These are phyloP conservation scores for Talaromyces sp. DNA, from an alignment of 2,329 filamentous ascomycete genomes.

Conservation along the genomic window DNA sequence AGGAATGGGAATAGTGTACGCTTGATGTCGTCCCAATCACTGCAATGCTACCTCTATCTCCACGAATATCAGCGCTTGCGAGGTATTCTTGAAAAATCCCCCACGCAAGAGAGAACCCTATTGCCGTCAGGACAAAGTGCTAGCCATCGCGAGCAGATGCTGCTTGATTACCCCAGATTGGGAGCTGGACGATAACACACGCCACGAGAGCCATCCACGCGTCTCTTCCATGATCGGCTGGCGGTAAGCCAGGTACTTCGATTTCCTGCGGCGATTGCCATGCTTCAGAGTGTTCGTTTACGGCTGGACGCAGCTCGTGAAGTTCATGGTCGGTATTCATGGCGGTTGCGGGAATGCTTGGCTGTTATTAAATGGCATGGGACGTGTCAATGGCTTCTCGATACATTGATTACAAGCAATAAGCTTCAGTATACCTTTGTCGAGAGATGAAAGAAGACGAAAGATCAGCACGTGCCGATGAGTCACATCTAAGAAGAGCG, in stretches of 20 bases:
- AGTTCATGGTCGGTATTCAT: neutral
- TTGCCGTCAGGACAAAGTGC: constrained; percentile 1
- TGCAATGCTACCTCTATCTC: constrained; percentile 35
- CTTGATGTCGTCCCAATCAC: constrained; percentile 41
- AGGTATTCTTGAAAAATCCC: constrained; percentile 42
- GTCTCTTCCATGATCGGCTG: constrained; percentile 44
- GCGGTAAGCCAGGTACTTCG: constrained; percentile 31
- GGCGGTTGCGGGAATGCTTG: neutral
- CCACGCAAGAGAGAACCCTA: constrained; percentile 21
- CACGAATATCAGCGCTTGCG: constrained; percentile 29
- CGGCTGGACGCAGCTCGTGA: neutral
- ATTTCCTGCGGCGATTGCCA: constrained; percentile 14
- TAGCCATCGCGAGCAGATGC: constrained; percentile 8
- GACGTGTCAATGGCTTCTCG: neutral
- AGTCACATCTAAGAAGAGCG: neutral
- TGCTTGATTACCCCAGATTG: constrained; percentile 44
- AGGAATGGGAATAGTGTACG: constrained; percentile 13
- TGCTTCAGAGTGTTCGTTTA: neutral
- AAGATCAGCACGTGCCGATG: neutral
- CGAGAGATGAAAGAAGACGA: neutral
- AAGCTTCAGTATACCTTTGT: neutral
- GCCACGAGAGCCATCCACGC: constrained; percentile 48
- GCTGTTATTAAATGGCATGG: neutral
- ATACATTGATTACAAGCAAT: neutral
- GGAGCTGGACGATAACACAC: constrained; percentile 48